Base-by-base conservation (phyloP, 352 stramenopile species). In the Globisporangium echinulatum region DNA sequence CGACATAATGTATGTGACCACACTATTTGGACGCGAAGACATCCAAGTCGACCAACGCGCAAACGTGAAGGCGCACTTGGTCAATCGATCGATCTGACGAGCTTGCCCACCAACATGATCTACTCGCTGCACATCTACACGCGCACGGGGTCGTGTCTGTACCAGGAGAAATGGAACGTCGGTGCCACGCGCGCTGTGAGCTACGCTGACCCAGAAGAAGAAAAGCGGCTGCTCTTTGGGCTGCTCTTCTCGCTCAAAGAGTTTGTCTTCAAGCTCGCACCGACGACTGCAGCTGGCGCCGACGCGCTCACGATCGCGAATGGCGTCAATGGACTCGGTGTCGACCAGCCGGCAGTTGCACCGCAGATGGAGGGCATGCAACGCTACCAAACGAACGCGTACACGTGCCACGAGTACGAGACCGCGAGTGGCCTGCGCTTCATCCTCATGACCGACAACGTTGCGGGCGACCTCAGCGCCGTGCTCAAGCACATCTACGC, bases 41-140 rank as follows among this genome's bases (percentile, higher is more conserved):
- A 47, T n/a, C 5, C 42, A 47, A 47, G 42, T 14, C 4, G 10
- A 14, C 13, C 42, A 47, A 47, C 49, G 17, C 33, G 17, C 3
- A 39, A 25, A 33, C 25, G 19, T 47, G 10, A 13, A 47, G 10
- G 42, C 40, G 11, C 2, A 46, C 14, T 7, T 14, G 8, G 10
- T 46, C 40, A 8, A 9, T 6, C 42, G 33, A 46, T 15, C 48
- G 56, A 33, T 33, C 25, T 33, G 1, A 33, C 25, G 25, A 33
- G 25, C 25, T 33, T 33, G 25, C 25, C 25, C 25, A 3, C 25
- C 47, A 75, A 74, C 17, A 94, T 92, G 86, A 95, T 97, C 70
- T 97, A 83, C 88, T 96, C 90, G 61, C 83, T 97, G 44, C 94
- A 93, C 70, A 95, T 97, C 72, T 97, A 96, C 79, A 92, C 92